Conservation (phyloP, 2,329 filamentous ascomycete species). For the Diaporthe amygdali region DNA sequence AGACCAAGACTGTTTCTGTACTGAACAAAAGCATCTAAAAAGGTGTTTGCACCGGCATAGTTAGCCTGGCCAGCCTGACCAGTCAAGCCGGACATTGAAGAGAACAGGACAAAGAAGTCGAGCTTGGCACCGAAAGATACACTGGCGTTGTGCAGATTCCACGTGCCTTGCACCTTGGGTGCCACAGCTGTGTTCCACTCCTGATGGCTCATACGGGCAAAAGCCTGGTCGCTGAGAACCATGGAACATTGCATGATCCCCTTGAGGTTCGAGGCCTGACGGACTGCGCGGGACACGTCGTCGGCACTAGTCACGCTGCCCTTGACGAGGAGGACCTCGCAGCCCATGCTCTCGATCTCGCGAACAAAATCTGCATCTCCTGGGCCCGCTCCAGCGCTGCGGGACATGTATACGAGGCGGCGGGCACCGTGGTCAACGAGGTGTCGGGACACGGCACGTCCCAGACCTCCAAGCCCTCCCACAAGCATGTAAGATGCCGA, state of each 20-base stretch:
- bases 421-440: constrained; percentile 27
- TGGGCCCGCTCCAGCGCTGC: background rate
- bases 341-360: background rate
- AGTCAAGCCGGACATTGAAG: background rate
- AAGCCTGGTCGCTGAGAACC: background rate
- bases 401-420: background rate
- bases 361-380: background rate
- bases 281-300: background rate
- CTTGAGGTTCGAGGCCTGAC: background rate
- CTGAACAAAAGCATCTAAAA: constrained; percentile 44
- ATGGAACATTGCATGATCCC: background rate
- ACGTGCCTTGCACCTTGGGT: background rate
- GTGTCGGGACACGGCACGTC: constrained; percentile 25
- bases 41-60: constrained; percentile 51
- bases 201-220: constrained; percentile 31
- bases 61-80: constrained; percentile 48
- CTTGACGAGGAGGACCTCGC: background rate
- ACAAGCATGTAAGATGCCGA: constrained; percentile 29
- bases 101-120: constrained; percentile 9
- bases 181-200: constrained; percentile 35
- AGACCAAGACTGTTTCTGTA: constrained; percentile 40
- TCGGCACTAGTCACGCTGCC: background rate
- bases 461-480: constrained; percentile 34
- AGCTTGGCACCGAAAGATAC: constrained; percentile 32
- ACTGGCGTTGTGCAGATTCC: constrained; percentile 41